These are phyloP conservation scores for Coccomyxa sp. DNA, from an alignment of 139 green algal genomes.

Conservation along the genomic window DNA sequence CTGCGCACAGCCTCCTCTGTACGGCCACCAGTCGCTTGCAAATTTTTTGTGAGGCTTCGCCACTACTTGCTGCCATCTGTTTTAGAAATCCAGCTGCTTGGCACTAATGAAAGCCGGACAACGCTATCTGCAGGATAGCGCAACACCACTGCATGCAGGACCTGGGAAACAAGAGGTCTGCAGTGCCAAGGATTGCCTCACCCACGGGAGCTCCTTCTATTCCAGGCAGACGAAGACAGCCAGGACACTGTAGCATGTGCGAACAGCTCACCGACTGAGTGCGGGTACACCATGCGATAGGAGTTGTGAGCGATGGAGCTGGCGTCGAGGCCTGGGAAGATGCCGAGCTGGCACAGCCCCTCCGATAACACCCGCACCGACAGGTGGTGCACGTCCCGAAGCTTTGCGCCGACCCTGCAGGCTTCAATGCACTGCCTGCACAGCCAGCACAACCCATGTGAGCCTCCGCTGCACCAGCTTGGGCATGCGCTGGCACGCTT, in stretches of 20 bases:
- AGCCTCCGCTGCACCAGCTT: neutral
- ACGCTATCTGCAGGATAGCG: too few relatives aligned
- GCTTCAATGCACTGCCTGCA: constrained; percentile 43
- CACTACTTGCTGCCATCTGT: too few relatives aligned
- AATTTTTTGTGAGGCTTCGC: too few relatives aligned
- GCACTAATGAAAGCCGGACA: too few relatives aligned
- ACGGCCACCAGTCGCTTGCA: too few relatives aligned
- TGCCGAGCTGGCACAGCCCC: constrained; percentile 19
- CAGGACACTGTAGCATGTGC: neutral
- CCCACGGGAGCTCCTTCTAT: too few relatives aligned
- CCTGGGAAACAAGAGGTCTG: too few relatives aligned
- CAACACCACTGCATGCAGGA: too few relatives aligned
- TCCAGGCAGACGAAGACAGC: neutral
- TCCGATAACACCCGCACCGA: constrained; percentile 45
- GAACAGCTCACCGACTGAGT: constrained; percentile 51
- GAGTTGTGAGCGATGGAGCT: constrained; percentile 8
- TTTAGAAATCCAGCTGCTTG: too few relatives aligned
- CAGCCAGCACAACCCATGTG: neutral
- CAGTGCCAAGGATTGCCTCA: too few relatives aligned
- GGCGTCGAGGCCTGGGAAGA: neutral
- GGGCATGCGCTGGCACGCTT: too few relatives aligned
- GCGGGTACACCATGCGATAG: constrained; percentile 62
- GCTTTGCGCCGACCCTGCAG: constrained; percentile 42
- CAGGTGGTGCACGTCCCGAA: constrained; percentile 56
- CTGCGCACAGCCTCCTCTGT: too few relatives aligned